Evolutionary conservation across 2,329 filamentous ascomycete species (phyloP), one percentile per base, ranked within the genome.

Genomic region (Sarocladium kiliense): DNA sequence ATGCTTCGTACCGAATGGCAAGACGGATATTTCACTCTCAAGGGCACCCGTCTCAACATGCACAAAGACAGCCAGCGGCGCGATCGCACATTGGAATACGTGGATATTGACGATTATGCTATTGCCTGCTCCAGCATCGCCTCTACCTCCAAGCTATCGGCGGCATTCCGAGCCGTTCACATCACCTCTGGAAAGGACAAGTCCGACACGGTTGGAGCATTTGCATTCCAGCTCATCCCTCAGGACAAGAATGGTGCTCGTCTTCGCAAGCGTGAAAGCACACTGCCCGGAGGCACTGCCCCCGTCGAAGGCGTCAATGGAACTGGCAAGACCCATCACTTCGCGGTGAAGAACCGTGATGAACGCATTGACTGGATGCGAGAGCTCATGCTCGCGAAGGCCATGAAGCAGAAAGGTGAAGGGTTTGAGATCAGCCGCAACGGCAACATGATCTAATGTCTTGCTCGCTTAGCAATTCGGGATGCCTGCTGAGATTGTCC

Each of bases 281-380:
- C 66, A 56, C 61, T 76, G 65, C 72, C 63, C 7, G 59, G 61
- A 18, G 60, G 60, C n/a, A 59, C 57, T 55, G 58, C 63, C 55
- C 67, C 70, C 30, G 62, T 66, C 30, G 78, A 79, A 36, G 76
- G 77, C 25, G 74, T 73, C 59, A 85, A 85, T 58, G 82, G 81
- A 55, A 84, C 81, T 11, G 84, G 84, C 63, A 97, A 96, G 79
- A 88, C 89, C 44, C 93, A 97, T 66, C 91, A 97, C 68, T 97
- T 97, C 68, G 90, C 93, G 0, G 93, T 97, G 62, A 88, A 87
- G 73, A 84, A 79, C 64, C 82, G 91, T 14, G 90, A 97, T 66
- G 89, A 97, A 68, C 82, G 93, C 58, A 97, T 97, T 65, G 93
- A 97, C 69, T 99, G 94, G 94, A 95, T 95, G 90, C 80, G 90